Evolutionary conservation across 106 monocot species (phyloP), one percentile per base, ranked within the genome.

Genomic region (Apostasia ramifera): DNA sequence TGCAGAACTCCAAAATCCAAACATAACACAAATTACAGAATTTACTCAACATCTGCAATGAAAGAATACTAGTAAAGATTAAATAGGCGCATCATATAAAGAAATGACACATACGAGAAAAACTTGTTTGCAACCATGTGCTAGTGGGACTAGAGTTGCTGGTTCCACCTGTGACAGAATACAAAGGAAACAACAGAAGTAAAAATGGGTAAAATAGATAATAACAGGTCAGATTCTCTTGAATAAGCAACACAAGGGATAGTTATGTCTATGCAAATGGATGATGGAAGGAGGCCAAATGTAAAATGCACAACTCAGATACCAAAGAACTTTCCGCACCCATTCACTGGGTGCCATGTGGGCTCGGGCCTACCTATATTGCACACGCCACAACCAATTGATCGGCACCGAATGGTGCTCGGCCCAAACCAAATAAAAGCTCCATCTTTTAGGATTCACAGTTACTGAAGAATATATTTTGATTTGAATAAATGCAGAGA

Each of bases 41-140:
- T 44, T 59, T 59, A 48, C 26, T 26, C 26, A 26, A 26, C 26
- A 26, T 26, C 26, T 26, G 26, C 26, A 26, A 26, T 26, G 26
- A 26, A 26, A 26, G 26, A 26, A 38, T 0, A 12, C 70, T 40
- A 49, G 49, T 7, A 51, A 15, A 62, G 3, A 49, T 40, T 12
- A 54, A 62, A 43, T 5, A 8, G 47, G 6, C 3, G 1, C 13
- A 42, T 1, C 38, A 40, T 15, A 6, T n/a, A 44, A 61, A 14
- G 14, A 15, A 37, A 13, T 15, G 39, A 50, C 50, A 84, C 86
- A 66, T 93, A 98, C 97, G 53, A 98, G 90, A 77, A 86, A 98
- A 54, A 98, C 85, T 93, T 98, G 97, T 80, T 58, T 84, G 78
- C 92, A 93, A 69, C 93, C 93, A 80, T 98, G 97, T n/a, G 83